phyloP scores from a whole-genome alignment of 768 basidiomycete genomes.

The Mycena metata region DNA sequence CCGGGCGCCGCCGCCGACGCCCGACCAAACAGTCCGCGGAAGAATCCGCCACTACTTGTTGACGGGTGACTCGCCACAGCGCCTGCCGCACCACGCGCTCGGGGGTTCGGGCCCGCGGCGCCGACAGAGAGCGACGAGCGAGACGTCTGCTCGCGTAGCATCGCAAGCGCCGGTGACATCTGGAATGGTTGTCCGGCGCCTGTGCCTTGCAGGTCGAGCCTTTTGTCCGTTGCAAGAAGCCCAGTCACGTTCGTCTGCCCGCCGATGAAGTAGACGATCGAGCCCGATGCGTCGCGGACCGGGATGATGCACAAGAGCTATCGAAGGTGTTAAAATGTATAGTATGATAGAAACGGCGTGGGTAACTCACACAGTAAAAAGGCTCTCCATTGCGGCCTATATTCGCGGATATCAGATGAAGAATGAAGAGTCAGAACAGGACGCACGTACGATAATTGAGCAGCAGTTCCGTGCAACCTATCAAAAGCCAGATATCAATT shows the following conservation, averaged over 20 bases:
- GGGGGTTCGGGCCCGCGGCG: constrained; percentile 3
- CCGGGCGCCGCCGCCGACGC: background rate
- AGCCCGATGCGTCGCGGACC: constrained; percentile 30
- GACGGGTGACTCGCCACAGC: background rate
- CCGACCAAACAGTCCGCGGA: constrained; percentile 34
- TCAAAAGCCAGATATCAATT: background rate
- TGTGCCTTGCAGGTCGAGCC: constrained; percentile 16
- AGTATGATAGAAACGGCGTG: too few relatives aligned
- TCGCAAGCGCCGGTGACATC: constrained; percentile 35
- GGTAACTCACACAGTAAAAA: constrained; percentile 34
- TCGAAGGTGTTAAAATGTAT: background rate
- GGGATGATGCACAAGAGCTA: constrained; percentile 39
- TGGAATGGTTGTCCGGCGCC: constrained; percentile 9
- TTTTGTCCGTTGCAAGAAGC: constrained; percentile 29
- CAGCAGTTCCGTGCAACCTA: constrained; percentile 36
- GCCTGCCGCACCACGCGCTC: constrained; percentile 22
- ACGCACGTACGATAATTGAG: constrained; percentile 33
- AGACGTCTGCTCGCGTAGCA: constrained; percentile 2
- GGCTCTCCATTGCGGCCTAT: constrained; percentile 35
- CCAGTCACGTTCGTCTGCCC: constrained; percentile 38
- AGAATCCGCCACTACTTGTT: constrained; percentile 21
- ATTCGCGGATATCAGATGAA: background rate
- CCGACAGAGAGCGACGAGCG: background rate
- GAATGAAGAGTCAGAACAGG: background rate
- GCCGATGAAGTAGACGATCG: constrained; percentile 38